A percentile compares a stretch with the other conserved stretches of the same genome.
Evolutionary conservation across 129 eudicot species (phyloP).

Genomic region (Helianthus tuberosus): DNA sequence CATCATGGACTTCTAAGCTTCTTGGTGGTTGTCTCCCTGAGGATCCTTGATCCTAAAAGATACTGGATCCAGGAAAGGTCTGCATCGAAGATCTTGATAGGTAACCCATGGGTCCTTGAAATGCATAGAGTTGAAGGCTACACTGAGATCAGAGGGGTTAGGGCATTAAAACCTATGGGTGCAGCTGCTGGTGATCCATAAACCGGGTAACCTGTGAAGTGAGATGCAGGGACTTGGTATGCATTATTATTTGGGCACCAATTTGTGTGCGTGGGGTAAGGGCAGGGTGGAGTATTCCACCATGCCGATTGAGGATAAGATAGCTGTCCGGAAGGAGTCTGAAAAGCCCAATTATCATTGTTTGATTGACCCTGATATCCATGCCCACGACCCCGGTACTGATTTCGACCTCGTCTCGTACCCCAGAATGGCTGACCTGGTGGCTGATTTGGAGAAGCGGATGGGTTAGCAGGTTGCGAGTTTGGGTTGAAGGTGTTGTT

Average conservation of each 20-base stretch:
- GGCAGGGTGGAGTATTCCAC: too few relatives aligned
- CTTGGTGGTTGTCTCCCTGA: too few relatives aligned
- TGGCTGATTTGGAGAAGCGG: not conserved
- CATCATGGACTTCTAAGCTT: too few relatives aligned
- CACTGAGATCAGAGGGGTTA: constrained; percentile 4
- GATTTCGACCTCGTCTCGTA: not conserved
- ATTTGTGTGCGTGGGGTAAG: too few relatives aligned
- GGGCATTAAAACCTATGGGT: not conserved
- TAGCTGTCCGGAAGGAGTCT: too few relatives aligned
- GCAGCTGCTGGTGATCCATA: constrained; percentile 3
- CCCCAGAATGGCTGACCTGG: not conserved
- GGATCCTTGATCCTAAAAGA: too few relatives aligned
- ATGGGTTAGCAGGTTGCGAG: not conserved
- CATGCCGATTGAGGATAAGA: too few relatives aligned
- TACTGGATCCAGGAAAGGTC: too few relatives aligned
- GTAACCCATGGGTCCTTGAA: too few relatives aligned
- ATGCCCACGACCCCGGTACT: constrained; percentile 6
- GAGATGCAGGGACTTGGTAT: not conserved
- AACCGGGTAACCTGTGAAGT: constrained; percentile 7
- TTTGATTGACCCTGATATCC: not conserved
- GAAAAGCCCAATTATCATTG: not conserved
- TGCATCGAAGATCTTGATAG: too few relatives aligned
- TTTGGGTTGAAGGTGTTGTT: not conserved
- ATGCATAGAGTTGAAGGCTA: too few relatives aligned
- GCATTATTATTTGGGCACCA: not conserved